Conservation (phyloP, 75 land plant genomes). For the Isoetes taiwanensis region DNA sequence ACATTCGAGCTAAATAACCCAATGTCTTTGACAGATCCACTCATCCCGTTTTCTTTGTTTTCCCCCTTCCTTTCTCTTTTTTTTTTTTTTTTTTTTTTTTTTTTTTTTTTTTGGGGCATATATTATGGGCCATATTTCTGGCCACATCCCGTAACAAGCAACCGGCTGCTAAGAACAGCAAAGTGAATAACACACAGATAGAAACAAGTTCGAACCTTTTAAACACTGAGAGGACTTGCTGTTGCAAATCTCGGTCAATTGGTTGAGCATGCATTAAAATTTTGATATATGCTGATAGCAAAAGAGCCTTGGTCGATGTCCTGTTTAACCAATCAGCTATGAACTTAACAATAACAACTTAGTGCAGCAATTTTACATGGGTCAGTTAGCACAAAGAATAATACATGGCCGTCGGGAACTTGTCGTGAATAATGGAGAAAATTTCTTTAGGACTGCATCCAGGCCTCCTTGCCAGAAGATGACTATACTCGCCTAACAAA, state of each 20-base stretch:
- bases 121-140: too few species aligned
- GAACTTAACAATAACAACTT: background rate
- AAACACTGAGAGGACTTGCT: conserved; percentile 70
- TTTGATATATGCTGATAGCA: conserved; percentile 86
- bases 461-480: conserved; percentile 82
- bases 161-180: too few species aligned
- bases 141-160: background rate
- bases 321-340: conserved; percentile 27
- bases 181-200: background rate
- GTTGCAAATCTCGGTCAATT: conserved; percentile 75
- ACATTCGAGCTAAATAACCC: too few species aligned
- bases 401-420: conserved; percentile 93
- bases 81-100: too few species aligned
- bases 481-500: conserved; percentile 87
- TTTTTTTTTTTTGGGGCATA: too few species aligned
- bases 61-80: background rate
- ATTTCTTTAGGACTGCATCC: conserved; percentile 92
- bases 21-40: too few species aligned
- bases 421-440: conserved; percentile 71
- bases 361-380: background rate
- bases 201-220: conserved; percentile 38
- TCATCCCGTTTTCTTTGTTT: too few species aligned
- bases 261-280: conserved; percentile 94
- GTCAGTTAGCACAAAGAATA: too few species aligned
- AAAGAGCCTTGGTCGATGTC: conserved; percentile 66